Evolutionary conservation across 306 rosid species (phyloP).

Genomic region (Cyamopsis tetragonoloba): DNA sequence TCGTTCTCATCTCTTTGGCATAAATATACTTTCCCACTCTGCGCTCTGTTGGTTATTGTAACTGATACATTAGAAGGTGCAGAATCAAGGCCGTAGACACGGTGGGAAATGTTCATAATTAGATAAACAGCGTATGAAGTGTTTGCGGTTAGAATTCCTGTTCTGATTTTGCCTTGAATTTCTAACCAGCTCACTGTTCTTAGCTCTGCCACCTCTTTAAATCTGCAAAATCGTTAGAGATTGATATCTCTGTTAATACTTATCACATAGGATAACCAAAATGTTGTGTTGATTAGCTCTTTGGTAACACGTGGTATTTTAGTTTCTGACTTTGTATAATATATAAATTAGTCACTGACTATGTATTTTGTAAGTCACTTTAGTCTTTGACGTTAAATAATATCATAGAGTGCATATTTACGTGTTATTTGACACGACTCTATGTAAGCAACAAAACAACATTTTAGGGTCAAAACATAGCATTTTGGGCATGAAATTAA

Average conservation of each 20-base stretch:
- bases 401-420: too few species aligned
- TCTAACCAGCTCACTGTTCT: slow-evolving; percentile 56
- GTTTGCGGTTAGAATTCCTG: slow-evolving; percentile 38
- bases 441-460: too few species aligned
- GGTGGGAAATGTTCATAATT: slow-evolving; percentile 39
- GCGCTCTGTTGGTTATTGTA: slow-evolving; percentile 11
- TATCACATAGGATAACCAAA: too few species aligned
- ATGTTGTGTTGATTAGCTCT: too few species aligned
- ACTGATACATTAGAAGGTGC: slow-evolving; percentile 31
- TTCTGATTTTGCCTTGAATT: slow-evolving; percentile 46
- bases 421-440: too few species aligned
- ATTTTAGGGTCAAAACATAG: too few species aligned
- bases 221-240: slow-evolving; percentile 32
- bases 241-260: background rate
- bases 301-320: too few species aligned
- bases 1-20: background rate
- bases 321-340: too few species aligned
- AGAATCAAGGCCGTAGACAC: slow-evolving; percentile 53
- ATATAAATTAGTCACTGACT: too few species aligned
- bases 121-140: slow-evolving; percentile 49
- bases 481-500: too few species aligned
- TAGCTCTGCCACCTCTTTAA: slow-evolving; percentile 49
- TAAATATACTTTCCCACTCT: slow-evolving; percentile 32
- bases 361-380: too few species aligned
- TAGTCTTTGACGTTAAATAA: too few species aligned